A percentile compares a stretch with the other conserved stretches of the same genome.
phyloP scores from a whole-genome alignment of 345 rosid species.

The Eucalyptus victrix region DNA sequence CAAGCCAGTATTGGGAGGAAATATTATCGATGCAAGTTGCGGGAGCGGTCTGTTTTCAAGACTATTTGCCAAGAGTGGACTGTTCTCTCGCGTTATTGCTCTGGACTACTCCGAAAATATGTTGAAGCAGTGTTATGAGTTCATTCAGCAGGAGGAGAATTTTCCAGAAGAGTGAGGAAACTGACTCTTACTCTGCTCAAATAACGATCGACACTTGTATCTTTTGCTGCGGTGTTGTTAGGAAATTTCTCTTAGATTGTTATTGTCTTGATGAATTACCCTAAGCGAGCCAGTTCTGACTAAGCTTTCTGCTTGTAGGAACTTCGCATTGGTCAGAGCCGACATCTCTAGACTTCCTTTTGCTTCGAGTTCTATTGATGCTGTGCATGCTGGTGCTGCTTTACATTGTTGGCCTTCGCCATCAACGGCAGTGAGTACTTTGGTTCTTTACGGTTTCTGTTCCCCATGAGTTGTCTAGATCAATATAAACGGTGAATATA shows the following conservation, averaged over 20 bases:
- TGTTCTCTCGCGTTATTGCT: constrained; percentile 67
- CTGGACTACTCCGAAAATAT: constrained; percentile 90
- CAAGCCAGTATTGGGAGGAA: constrained; percentile 72
- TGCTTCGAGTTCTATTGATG: constrained; percentile 54
- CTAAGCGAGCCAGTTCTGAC: neutral
- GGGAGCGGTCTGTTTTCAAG: constrained; percentile 84
- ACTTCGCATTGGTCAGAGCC: constrained; percentile 66
- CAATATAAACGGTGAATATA: neutral
- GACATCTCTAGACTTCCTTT: constrained; percentile 86
- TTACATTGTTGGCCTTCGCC: constrained; percentile 95
- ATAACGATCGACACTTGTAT: neutral
- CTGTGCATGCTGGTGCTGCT: constrained; percentile 90
- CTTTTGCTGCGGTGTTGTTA: neutral
- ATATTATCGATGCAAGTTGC: constrained; percentile 79
- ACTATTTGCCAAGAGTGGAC: constrained; percentile 51
- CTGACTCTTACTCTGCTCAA: neutral
- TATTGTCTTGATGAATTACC: neutral
- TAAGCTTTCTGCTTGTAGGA: constrained; percentile 18
- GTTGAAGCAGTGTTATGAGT: constrained; percentile 67
- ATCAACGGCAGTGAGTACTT: constrained; percentile 44
- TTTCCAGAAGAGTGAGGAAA: constrained; percentile 61
- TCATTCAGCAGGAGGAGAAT: constrained; percentile 40
- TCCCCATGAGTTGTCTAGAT: neutral
- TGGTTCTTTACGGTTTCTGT: neutral
- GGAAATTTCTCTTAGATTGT: neutral